Evolutionary conservation across 192 early-diverging fungal species (phyloP).

Genomic region (Geranomyces michiganensis): DNA sequence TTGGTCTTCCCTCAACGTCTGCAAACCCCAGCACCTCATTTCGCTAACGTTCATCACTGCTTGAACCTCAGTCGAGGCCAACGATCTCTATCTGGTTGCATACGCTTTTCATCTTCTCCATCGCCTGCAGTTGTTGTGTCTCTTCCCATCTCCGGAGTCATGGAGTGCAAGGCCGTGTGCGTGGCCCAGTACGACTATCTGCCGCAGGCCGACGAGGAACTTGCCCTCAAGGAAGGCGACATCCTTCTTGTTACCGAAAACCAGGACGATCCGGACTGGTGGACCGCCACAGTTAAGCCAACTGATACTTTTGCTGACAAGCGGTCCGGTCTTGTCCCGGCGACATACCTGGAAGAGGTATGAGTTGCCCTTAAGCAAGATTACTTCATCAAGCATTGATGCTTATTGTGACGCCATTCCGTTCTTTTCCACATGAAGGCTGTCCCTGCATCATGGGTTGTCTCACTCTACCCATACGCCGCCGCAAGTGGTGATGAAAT

Average conservation of each 20-base stretch:
- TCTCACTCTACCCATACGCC: conserved; percentile 54
- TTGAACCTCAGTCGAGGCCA: too few relatives aligned
- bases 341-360: conserved; percentile 58
- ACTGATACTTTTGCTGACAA: conserved; percentile 50
- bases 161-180: conserved; percentile 2
- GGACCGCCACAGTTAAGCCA: conserved; percentile 38
- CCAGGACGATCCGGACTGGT: conserved; percentile 60
- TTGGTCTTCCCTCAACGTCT: too few relatives aligned
- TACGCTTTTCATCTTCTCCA: too few relatives aligned
- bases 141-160: not conserved
- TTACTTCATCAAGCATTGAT: too few relatives aligned
- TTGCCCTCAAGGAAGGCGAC: conserved; percentile 75
- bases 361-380: too few relatives aligned
- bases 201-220: conserved; percentile 81
- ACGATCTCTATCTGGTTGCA: too few relatives aligned
- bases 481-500: conserved; percentile 55
- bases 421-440: conserved; percentile 29
- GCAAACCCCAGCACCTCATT: too few relatives aligned
- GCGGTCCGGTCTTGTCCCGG: conserved; percentile 50
- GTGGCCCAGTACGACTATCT: conserved; percentile 81
- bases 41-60: too few relatives aligned
- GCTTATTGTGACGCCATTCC: not conserved
- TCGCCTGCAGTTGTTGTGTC: too few relatives aligned
- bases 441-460: conserved; percentile 32
- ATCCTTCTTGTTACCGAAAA: conserved; percentile 56